Conservation (phyloP, 1,139 yeast genomes). For the Meyerozyma carpophila region DNA sequence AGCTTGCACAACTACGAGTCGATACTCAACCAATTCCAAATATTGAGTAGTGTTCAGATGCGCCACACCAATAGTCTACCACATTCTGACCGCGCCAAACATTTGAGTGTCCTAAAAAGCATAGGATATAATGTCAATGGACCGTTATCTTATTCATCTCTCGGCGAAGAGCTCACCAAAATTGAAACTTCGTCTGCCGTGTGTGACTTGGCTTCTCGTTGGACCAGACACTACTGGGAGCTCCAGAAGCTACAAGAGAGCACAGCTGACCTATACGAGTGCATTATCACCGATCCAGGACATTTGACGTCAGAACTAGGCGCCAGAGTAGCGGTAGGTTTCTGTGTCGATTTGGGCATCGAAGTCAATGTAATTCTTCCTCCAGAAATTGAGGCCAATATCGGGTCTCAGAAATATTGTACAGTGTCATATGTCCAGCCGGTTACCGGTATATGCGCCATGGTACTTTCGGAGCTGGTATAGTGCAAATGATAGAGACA, state of each 20-base stretch:
- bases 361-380: neutral
- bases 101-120: constrained; percentile 22
- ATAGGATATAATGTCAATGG: constrained; percentile 34
- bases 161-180: constrained; percentile 13
- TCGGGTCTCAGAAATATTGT: neutral
- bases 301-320: constrained; percentile 6
- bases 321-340: constrained; percentile 10
- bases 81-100: constrained; percentile 6
- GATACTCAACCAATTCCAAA: constrained; percentile 36
- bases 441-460: neutral
- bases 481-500: neutral
- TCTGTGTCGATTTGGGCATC: neutral
- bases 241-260: constrained; percentile 23
- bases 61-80: constrained; percentile 5
- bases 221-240: constrained; percentile 13
- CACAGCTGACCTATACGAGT: constrained; percentile 17
- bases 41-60: constrained; percentile 22
- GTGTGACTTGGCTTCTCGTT: constrained; percentile 8
- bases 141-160: constrained; percentile 15
- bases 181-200: constrained; percentile 12
- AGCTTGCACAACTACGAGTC: constrained; percentile 20
- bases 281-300: constrained; percentile 25
- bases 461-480: neutral
- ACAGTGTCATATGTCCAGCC: neutral
- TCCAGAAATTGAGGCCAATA: neutral